A percentile compares a stretch with the other conserved stretches of the same genome.
Evolutionary conservation across 2,329 filamentous ascomycete species (phyloP).

Genomic region (Tolypocladium album): DNA sequence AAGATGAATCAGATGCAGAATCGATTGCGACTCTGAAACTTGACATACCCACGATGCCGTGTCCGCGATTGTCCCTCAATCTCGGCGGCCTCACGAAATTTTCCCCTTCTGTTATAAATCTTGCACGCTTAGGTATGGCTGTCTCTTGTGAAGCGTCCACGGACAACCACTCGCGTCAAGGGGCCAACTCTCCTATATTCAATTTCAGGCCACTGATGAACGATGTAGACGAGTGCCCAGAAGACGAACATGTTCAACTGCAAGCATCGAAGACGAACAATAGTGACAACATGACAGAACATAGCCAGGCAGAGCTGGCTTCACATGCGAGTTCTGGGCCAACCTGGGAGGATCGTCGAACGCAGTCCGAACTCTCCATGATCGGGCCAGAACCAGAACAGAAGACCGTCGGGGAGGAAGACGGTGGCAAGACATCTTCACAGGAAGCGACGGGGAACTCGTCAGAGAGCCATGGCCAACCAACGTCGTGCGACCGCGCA

Average conservation of each 20-base stretch:
- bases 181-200: not conserved
- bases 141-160: not conserved
- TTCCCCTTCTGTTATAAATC: constrained; percentile 14
- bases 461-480: not conserved
- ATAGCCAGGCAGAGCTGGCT: not conserved
- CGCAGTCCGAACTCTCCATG: not conserved
- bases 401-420: not conserved
- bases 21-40: constrained; percentile 9
- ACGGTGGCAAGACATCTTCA: not conserved
- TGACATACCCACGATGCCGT: constrained; percentile 4
- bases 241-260: not conserved
- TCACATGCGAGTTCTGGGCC: not conserved
- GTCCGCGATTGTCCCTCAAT: constrained; percentile 21
- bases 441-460: no score
- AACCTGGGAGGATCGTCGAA: not conserved
- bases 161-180: not conserved
- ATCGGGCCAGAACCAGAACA: not conserved
- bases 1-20: constrained; percentile 9
- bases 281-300: not conserved
- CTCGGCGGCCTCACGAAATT: constrained; percentile 14
- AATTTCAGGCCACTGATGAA: not conserved
- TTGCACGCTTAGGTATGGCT: constrained; percentile 3
- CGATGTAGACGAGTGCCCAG: not conserved
- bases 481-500: not conserved
- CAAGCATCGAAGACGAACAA: not conserved